A percentile compares a stretch with the other conserved stretches of the same genome.
phyloP scores from a whole-genome alignment of 345 rosid genomes.

The Salix koriyanagi region DNA sequence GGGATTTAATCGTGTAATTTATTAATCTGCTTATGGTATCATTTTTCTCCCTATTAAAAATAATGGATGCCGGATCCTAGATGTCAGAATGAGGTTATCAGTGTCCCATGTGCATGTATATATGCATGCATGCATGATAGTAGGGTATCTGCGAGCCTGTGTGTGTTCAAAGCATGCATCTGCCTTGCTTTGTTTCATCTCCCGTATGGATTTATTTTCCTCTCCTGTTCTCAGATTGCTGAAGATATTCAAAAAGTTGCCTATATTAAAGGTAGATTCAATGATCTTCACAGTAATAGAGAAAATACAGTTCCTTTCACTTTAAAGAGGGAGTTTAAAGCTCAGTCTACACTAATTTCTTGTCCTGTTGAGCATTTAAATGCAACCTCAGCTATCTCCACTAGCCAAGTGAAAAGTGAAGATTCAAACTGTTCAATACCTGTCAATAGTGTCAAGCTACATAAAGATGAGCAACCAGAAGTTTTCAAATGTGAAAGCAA shows the following conservation, averaged over 20 bases:
- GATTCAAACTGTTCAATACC: conserved; percentile 5
- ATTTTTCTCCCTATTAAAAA: neutral
- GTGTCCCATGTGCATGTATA: neutral
- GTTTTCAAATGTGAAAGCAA: conserved; percentile 16
- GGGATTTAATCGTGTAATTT: too few species aligned
- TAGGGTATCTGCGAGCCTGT: neutral
- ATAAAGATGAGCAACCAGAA: conserved; percentile 11
- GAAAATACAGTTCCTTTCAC: conserved; percentile 7
- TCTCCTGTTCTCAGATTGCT: conserved; percentile 36
- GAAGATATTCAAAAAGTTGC: conserved; percentile 39
- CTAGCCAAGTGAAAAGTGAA: conserved; percentile 15
- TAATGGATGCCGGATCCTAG: neutral
- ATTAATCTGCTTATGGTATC: neutral
- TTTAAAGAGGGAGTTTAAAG: conserved; percentile 17
- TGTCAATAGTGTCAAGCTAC: conserved; percentile 17
- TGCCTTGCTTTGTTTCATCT: neutral
- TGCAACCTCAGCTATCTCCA: conserved; percentile 19
- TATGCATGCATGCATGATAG: neutral
- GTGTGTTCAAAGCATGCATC: neutral
- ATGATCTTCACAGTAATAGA: conserved; percentile 11
- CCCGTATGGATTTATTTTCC: neutral
- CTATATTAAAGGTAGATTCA: conserved; percentile 33
- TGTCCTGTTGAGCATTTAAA: conserved; percentile 19
- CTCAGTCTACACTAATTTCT: conserved; percentile 9
- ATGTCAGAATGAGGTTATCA: neutral